Percentiles rank a stretch among this genome's conserved stretches.
phyloP scores from a whole-genome alignment of 192 early-diverging fungal species.

The Coemansia sp. region DNA sequence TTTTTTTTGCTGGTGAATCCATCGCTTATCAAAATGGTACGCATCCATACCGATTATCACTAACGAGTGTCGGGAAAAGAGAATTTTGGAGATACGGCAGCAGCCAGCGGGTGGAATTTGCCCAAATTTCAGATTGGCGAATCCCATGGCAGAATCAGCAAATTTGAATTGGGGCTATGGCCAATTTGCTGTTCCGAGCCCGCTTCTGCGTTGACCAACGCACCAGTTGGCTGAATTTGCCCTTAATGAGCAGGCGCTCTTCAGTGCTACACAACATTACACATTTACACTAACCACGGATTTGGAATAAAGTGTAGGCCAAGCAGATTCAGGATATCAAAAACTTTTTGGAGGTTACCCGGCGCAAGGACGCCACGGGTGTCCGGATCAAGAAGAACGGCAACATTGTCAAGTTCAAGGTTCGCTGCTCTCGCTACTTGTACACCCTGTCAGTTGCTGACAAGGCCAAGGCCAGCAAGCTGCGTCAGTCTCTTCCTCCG shows the following conservation, averaged over 20 bases:
- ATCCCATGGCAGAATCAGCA: no score
- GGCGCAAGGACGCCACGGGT: constrained; percentile 94
- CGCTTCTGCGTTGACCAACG: no score
- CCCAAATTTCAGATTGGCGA: no score
- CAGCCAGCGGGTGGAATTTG: background rate
- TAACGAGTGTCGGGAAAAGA: background rate
- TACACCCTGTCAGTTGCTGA: constrained; percentile 97
- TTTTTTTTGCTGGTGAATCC: constrained; percentile 8
- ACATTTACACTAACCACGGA: no score
- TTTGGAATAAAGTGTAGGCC: constrained; percentile 61
- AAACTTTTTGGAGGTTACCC: constrained; percentile 93
- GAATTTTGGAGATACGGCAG: background rate
- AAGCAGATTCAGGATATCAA: constrained; percentile 98
- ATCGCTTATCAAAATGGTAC: constrained; percentile 10
- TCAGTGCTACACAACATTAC: no score
- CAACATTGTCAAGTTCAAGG: constrained; percentile 95
- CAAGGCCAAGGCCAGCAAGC: constrained; percentile 92
- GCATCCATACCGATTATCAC: background rate
- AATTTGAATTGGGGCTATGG: no score
- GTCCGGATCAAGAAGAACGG: constrained; percentile 96
- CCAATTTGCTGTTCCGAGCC: no score
- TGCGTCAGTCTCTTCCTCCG: constrained; percentile 93
- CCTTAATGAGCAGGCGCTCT: no score
- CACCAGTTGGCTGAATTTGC: no score
- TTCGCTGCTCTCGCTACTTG: constrained; percentile 96